Evolutionary conservation across 2,329 filamentous ascomycete species (phyloP), one percentile per base, ranked within the genome.

Genomic region (Leptographium lundbergii): DNA sequence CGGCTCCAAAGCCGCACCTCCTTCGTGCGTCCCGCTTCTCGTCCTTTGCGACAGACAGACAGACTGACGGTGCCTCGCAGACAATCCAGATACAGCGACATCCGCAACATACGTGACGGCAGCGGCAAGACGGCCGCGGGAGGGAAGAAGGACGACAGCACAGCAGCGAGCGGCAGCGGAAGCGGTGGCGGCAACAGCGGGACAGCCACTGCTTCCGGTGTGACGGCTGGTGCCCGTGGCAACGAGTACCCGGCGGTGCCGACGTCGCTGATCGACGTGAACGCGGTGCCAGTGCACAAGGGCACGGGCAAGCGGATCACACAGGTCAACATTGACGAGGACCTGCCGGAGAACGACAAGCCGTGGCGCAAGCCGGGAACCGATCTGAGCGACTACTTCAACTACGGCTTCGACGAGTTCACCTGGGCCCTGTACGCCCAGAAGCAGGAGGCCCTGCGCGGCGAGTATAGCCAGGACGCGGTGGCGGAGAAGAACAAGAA

Each of bases 321-420:
- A 9, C 87, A 85, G 62, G 75, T 90, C 55, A 87, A 88, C 68
- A 87, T 91, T 65, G 88, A 91, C 67, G 76, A 82, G 73, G 83
- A 87, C 67, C 81, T 91, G 24, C 80, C 84, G 45, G 86, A 89
- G 9, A 89, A 91, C 67, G 88, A 91, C 63, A 97, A 96, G 71
- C 91, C 92, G 22, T 99, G 94, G 94, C 86, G 94, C 52, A 86
- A 91, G 64, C 94, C 94, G 0, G 94, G 94, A 54, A 91, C 92
- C 13, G 94, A 99, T 68, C 84, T 96, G 58, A 94, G 88, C 61
- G 94, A 99, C 71, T 97, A 95, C 74, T 97, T 97, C 81, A 97
- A 97, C 76, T 97, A 97, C 73, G 92, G 92, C 60, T 97, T 97
- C 69, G 92, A 97, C 73, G 92, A 97, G 72, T 97, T 96, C 72